phyloP scores from a whole-genome alignment of 331 rosid genomes.

The Prunus yedoensis region DNA sequence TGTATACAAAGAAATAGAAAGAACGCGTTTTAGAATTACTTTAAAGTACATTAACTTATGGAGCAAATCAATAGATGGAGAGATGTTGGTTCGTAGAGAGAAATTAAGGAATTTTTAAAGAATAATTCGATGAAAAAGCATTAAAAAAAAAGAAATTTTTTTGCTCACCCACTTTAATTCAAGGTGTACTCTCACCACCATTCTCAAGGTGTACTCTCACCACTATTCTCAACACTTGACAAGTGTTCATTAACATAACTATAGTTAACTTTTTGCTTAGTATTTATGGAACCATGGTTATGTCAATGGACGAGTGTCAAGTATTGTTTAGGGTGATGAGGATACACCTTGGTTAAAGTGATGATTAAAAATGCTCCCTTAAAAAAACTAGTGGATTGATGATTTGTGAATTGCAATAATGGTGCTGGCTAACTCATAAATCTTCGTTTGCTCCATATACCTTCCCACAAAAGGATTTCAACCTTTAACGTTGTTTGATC shows the following conservation, averaged over 20 bases:
- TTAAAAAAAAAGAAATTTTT: not conserved
- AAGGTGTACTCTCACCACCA: fast-evolving
- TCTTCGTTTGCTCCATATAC: not conserved
- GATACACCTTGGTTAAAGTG: no score
- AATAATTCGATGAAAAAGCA: no score
- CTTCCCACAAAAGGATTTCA: not conserved
- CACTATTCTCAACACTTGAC: no score
- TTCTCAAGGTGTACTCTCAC: fast-evolving
- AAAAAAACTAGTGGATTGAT: not conserved
- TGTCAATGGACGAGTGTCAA: no score
- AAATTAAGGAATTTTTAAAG: not conserved
- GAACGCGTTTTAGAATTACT: no score
- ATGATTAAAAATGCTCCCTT: no score
- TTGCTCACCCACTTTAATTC: no score
- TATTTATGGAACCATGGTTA: no score
- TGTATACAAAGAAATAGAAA: no score
- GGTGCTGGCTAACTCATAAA: not conserved
- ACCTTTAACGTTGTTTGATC: not conserved
- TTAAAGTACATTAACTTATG: not conserved
- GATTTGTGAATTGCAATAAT: not conserved
- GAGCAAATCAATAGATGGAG: not conserved
- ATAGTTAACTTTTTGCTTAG: no score
- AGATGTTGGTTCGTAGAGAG: not conserved
- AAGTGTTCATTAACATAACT: no score
- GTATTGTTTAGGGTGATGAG: no score